phyloP scores from a whole-genome alignment of 108 stramenopile genomes.

The Skeletonema tropicum region DNA sequence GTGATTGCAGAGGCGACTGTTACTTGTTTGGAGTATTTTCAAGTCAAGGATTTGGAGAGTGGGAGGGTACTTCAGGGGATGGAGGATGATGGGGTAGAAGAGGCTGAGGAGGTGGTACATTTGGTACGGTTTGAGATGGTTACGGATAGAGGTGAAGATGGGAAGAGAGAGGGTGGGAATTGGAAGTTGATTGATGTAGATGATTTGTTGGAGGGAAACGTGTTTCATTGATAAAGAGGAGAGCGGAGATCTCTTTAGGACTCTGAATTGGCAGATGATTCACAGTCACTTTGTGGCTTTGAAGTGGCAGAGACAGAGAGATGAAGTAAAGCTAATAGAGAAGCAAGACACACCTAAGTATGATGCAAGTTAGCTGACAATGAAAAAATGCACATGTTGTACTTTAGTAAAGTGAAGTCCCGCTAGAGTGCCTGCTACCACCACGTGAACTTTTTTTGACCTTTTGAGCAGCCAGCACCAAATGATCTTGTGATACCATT shows the following conservation, averaged over 20 bases:
- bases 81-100: neutral
- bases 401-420: neutral
- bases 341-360: too few species aligned
- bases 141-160: constrained; percentile 1
- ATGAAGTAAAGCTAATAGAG: too few species aligned
- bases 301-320: too few species aligned
- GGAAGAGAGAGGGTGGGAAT: neutral
- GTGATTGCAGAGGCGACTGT: neutral
- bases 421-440: neutral
- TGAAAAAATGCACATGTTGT: too few species aligned
- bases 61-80: neutral
- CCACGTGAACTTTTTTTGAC: constrained; percentile 24
- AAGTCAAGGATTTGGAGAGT: neutral
- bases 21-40: constrained; percentile 1
- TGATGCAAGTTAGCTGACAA: too few species aligned
- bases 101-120: constrained; percentile 8
- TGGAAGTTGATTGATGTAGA: constrained; percentile 8
- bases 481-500: constrained; percentile 60
- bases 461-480: constrained; percentile 53
- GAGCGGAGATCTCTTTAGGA: too few species aligned
- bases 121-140: neutral
- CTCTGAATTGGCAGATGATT: too few species aligned
- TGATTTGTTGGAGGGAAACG: constrained; percentile 3
- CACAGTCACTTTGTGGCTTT: too few species aligned
- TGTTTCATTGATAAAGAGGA: constrained; percentile 4